A percentile compares a stretch with the other conserved stretches of the same genome.
These are phyloP conservation scores for Cyphellophora europaea DNA, from an alignment of 2,329 filamentous ascomycete species.

Conservation along the genomic window DNA sequence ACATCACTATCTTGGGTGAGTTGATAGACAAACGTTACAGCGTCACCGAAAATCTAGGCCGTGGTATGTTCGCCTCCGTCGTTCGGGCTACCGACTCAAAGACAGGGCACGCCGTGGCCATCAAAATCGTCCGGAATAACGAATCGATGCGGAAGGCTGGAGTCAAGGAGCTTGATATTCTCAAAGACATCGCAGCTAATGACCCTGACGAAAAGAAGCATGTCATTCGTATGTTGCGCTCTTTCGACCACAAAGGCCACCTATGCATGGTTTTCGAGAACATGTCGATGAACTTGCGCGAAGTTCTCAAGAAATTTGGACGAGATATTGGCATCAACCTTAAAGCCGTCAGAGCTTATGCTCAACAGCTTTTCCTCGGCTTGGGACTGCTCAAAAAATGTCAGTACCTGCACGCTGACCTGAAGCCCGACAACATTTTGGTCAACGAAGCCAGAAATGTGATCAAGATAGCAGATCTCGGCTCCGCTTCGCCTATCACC, in stretches of 20 bases:
- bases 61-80: slow-evolving; percentile 96
- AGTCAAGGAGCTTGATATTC: slow-evolving; percentile 85
- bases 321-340: slow-evolving; percentile 89
- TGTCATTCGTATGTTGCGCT: slow-evolving; percentile 74
- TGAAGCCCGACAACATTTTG: slow-evolving; percentile 96
- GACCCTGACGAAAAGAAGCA: slow-evolving; percentile 88
- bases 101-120: slow-evolving; percentile 69
- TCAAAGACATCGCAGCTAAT: slow-evolving; percentile 74
- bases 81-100: slow-evolving; percentile 73
- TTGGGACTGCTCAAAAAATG: slow-evolving; percentile 81
- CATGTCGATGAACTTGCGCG: slow-evolving; percentile 80
- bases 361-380: slow-evolving; percentile 87
- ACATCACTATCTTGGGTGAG: slow-evolving; percentile 88
- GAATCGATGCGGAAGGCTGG: slow-evolving; percentile 85
- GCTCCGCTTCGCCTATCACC: slow-evolving; percentile 84
- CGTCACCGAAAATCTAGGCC: slow-evolving; percentile 76
- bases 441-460: slow-evolving; percentile 75
- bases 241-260: slow-evolving; percentile 91
- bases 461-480: slow-evolving; percentile 92
- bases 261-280: slow-evolving; percentile 97
- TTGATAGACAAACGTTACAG: slow-evolving; percentile 83
- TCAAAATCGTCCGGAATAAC: slow-evolving; percentile 98
- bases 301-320: slow-evolving; percentile 91
- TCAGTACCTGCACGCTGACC: slow-evolving; percentile 87
- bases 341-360: slow-evolving; percentile 76